A percentile compares a stretch with the other conserved stretches of the same genome.
phyloP scores from a whole-genome alignment of 2,329 filamentous ascomycete species.

The Nemania diffusa region DNA sequence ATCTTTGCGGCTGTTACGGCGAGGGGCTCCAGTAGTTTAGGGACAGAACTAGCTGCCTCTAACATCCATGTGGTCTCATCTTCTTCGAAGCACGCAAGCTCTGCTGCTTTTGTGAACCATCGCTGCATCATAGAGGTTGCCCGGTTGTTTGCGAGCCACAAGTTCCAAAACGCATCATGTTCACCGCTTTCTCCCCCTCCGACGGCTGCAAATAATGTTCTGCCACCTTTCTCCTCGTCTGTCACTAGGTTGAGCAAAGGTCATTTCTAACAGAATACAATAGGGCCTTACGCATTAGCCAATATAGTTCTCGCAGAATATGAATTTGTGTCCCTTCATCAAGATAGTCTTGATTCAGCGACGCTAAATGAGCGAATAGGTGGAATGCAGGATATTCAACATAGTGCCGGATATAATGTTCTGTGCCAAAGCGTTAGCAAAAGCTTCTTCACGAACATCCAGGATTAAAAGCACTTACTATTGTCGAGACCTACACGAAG shows the following conservation, averaged over 20 bases:
- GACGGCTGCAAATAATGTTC: conserved; percentile 5
- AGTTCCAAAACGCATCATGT: conserved; percentile 14
- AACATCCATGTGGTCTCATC: conserved; percentile 4
- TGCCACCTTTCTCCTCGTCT: conserved; percentile 13
- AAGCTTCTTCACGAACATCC: not conserved
- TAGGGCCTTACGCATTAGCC: conserved; percentile 12
- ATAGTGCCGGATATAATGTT: not conserved
- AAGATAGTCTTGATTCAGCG: conserved; percentile 7
- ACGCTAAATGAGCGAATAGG: conserved; percentile 8
- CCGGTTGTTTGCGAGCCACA: conserved; percentile 13
- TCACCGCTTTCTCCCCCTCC: not conserved
- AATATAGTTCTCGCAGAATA: conserved; percentile 19
- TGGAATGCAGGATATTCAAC: conserved; percentile 16
- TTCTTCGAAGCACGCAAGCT: not conserved
- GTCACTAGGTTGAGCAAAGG: not conserved
- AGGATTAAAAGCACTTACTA: not conserved
- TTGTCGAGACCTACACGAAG: conserved; percentile 11
- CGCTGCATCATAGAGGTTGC: conserved; percentile 9
- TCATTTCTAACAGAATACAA: not conserved
- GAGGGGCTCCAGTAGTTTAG: conserved; percentile 5
- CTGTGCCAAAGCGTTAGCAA: not conserved
- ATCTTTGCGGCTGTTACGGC: conserved; percentile 12
- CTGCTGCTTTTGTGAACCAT: conserved; percentile 9
- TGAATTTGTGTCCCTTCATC: conserved; percentile 3
- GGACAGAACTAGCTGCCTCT: conserved; percentile 8